Conservation (phyloP, 179 eudicot species). For the Camellia oleifera region DNA sequence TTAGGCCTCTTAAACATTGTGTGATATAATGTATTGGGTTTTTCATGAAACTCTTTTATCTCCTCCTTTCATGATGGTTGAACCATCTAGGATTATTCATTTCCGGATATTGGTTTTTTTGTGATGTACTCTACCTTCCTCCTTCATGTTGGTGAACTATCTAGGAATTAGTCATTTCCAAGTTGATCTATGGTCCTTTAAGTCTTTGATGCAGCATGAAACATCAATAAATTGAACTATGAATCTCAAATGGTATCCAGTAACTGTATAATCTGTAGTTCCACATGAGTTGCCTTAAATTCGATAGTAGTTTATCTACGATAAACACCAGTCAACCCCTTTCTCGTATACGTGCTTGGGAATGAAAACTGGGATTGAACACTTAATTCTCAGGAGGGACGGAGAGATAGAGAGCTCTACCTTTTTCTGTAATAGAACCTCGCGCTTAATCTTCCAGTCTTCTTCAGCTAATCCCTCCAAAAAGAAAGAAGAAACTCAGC, state of each 20-base stretch:
- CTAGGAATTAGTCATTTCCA: too few species aligned
- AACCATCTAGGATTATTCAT: not conserved
- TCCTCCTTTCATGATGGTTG: not conserved
- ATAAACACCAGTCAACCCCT: not conserved
- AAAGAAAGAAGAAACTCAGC: constrained; percentile 22
- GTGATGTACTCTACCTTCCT: not conserved
- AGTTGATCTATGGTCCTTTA: too few species aligned
- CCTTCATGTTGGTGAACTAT: too few species aligned
- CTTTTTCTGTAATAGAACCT: constrained; percentile 70
- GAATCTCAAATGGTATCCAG: not conserved
- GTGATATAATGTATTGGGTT: too few species aligned
- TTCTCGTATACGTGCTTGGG: not conserved
- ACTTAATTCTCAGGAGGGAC: not conserved
- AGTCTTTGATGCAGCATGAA: not conserved
- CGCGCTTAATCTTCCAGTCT: constrained; percentile 90
- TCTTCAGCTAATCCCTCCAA: constrained; percentile 88
- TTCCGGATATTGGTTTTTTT: not conserved
- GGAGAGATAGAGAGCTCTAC: constrained; percentile 31
- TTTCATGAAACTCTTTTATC: too few species aligned
- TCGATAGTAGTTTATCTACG: not conserved
- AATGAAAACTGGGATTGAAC: too few species aligned
- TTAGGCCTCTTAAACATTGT: not conserved
- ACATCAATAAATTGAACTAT: not conserved
- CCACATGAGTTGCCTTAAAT: not conserved
- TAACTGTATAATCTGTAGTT: not conserved